Evolutionary conservation across 257 asterid species (phyloP).

Genomic region (Agastache rugosa): DNA sequence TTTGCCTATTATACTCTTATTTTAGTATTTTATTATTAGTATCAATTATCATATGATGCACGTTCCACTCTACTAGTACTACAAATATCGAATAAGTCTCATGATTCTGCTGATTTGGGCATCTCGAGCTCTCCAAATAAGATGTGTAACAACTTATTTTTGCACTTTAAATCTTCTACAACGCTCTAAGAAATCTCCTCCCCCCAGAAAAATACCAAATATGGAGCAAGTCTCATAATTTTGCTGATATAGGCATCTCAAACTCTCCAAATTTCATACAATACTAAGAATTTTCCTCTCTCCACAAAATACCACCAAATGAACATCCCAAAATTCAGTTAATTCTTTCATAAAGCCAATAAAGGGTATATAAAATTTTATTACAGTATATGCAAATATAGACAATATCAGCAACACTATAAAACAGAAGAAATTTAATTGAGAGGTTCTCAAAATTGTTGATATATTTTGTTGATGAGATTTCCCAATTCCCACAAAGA

Average conservation of each 20-base stretch:
- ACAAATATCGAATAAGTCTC: neutral
- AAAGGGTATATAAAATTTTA: neutral
- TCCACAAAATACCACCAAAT: constrained; percentile 14
- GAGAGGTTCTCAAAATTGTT: neutral
- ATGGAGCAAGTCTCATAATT: neutral
- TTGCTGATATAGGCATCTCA: constrained; percentile 2
- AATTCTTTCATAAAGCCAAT: neutral
- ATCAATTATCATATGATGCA: no score
- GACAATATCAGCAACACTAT: constrained; percentile 1
- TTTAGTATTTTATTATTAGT: no score
- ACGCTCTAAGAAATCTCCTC: neutral
- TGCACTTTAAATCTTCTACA: neutral
- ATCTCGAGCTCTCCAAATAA: constrained; percentile 6
- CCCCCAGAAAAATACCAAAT: neutral
- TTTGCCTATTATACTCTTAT: no score
- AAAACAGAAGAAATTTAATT: neutral
- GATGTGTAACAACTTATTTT: neutral
- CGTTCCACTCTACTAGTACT: no score
- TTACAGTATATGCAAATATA: neutral
- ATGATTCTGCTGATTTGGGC: neutral
- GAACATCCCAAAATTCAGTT: constrained; percentile 17
- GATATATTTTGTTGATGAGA: neutral
- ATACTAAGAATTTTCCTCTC: neutral
- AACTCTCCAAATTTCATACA: neutral
- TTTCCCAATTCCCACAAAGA: neutral